Evolutionary conservation across 1,284 basidiomycete species (phyloP), one percentile per base, ranked within the genome.

Genomic region (Cutaneotrichosporon dermatis): DNA sequence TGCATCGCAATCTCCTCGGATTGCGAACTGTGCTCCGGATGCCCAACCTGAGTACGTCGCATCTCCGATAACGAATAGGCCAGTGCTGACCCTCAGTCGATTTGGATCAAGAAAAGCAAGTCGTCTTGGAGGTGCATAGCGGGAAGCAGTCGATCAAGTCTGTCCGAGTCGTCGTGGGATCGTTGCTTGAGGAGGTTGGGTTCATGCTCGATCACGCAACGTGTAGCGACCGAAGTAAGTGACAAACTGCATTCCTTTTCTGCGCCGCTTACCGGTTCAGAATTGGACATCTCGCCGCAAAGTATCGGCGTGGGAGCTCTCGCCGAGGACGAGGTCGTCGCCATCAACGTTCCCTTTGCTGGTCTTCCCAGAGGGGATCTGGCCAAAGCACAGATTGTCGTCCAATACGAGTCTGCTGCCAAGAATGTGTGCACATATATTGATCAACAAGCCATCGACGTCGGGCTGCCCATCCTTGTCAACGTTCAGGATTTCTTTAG

Each of bases 401-500:
- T 74, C 13, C 60, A 65, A 39, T 74, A 73, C 50, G 56, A 64
- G 4, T 55, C 59, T 0, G 8, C 57, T 2, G 13, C 50, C 1
- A 53, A 57, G 2, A 34, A 34, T 49, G 6, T 48, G 66, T 58
- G 57, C 39, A 61, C 37, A 25, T 64, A 67, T 54, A 60, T 69
- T 35, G 69, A 75, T 45, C 63, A 58, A 7, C 70, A 74, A 54
- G 59, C 40, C 2, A 55, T 79, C 1, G 70, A 69, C 43, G 72
- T 77, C 58, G 70, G 74, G 7, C 64, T 79, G 13, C 77, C 78
- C 0, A 59, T 79, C 42, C 76, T 77, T 4, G 77, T 79, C 59
- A 79, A 79, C 56, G 78, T 79, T 1, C 78, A 79, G 59, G 78
- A 79, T 63, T 77, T 77, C 62, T 79, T 79, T 73, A 58, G 78